Evolutionary conservation across 768 basidiomycete genomes (phyloP), one percentile per base, ranked within the genome.

Genomic region (Trametes coccinea): DNA sequence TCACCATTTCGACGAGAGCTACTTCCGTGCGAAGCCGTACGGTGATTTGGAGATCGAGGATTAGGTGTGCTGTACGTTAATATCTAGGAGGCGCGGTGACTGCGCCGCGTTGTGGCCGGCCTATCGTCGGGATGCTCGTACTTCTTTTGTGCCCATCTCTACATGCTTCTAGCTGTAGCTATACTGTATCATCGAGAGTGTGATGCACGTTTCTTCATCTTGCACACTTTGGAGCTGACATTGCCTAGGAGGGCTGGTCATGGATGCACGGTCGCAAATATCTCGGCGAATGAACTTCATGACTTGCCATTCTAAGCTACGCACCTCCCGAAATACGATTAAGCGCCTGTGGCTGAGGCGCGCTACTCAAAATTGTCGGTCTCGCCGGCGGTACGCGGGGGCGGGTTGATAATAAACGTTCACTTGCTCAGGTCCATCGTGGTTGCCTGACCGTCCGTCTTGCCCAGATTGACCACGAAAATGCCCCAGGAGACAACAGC

Each of bases 1-100:
- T 61, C 92, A 94, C 72, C 90, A 93, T 75, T 97, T 90, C 71
- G 96, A 99, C 72, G 95, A 97, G 63, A 91, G 87, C 50, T 98
- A 97, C 76, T 96, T 92, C 83, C 90, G 84, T 66, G 84, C 90
- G 47, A 88, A 89, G 78, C 93, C 95, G 10, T 98, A 95, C 67
- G 95, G 95, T 53, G 91, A 94, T 68, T 74, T 94, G 53, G 93
- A 96, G 72, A 82, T 86, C 13, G 82, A 84, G 61, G 84, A 87
- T 57, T 87, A 61, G 59, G 41, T 16, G 34, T 37, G 14, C 53
- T 55, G 62, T 63, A 55, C 34, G 53, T 50, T 63, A 39, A 17
- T 11, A 17, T 33, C 11, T 30, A 13, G 14, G 34, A 29, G 41
- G 11, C 39, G 48, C 29, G 31, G 48, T 30, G 45, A 16, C 40